Base-by-base conservation (phyloP, 1,284 basidiomycete species). In the Melanopsichium pennsylvanicum region DNA sequence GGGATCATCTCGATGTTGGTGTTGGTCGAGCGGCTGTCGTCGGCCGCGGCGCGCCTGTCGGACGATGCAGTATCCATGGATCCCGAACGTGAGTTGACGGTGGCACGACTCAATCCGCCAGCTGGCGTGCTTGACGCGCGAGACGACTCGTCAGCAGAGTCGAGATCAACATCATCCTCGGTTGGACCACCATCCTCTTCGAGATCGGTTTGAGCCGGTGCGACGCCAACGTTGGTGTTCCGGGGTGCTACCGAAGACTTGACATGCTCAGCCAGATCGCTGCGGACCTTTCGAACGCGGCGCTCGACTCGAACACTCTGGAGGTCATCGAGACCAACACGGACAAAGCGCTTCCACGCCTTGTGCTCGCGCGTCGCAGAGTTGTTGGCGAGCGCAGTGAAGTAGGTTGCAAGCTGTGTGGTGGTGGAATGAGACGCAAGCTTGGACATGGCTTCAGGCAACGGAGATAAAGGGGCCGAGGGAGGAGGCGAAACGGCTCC, bases 221-320 rank as follows among this genome's bases (percentile, higher is more conserved):
- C 55, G n/a, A 58, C 59, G 26, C 66, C 69, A 15, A 75, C 72
- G 39, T 76, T 76, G 50, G 62, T 73, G 49, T 76, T 76, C 15
- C 66, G 57, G 3, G 74, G 72, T 5, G 71, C 70, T 2, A 74
- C 72, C 4, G 58, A 55, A 2, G 69, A 64, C 45, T 67, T 72
- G 49, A 74, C 62, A 40, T 67, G 44, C 37, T 66, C 33, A 35
- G 68, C 56, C 37, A 75, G 52, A 48, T 93, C 92, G 44, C 89
- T 91, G 48, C 90, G 85, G 15, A 91, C 90, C 36, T 90, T 87
- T 82, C 92, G 91, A 81, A 93, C 90, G 4, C 91, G 88, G 55
- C 92, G 86, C 82, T 93, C 91, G 36, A 90, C 87, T 37, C 91
- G 87, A 5, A 89, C 88, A 75, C 90, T 92, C 83, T 92, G 88